Evolutionary conservation across 192 early-diverging fungal species (phyloP), one percentile per base, ranked within the genome.

Genomic region (Umbelopsis ramanniana): DNA sequence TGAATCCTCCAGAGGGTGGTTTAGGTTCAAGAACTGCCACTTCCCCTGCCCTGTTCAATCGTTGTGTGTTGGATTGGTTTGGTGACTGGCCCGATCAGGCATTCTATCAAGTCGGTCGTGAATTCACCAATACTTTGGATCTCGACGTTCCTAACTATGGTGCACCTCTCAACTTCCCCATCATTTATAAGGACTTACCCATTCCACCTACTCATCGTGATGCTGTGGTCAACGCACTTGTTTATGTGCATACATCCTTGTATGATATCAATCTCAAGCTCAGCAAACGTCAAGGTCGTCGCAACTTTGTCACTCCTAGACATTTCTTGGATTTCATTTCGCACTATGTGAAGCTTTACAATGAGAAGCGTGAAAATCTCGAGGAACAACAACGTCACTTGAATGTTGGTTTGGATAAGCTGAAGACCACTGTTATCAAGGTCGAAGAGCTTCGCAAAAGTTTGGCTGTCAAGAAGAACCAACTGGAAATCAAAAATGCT

Each of bases 61-160:
- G 98, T 76, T 99, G 98, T 84, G 98, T 99, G 50, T 82, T 99
- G 29, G 96, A 99, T 84, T 99, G 98, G 97, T 97, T 98, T 57
- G 98, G 97, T 63, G 98, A 99, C 79, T 99, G 97, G 97, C 90
- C 95, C 0, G 92, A 96, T 76, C 95, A 97, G 77, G 97, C 97
- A 2, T 94, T 99, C 79, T 97, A 89, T 88, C 98, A 99, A 84
- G 98, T 99, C 33, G 97, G 95, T 37, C 89, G 90, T 68, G 98
- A 99, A 83, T 97, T 98, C 76, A 98, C 98, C 4, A 83, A 89
- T 48, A 85, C 89, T 8, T 80, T 99, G 29, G 97, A 99, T 74
- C 84, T 99, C 45, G 96, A 98, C 72, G 72, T 87, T 11, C 83
- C 85, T 2, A 80, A 70, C 19, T 97, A 92, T 75, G 53, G 38